Evolutionary conservation across 768 basidiomycete species (phyloP).

Genomic region (Termitomyces sp.): DNA sequence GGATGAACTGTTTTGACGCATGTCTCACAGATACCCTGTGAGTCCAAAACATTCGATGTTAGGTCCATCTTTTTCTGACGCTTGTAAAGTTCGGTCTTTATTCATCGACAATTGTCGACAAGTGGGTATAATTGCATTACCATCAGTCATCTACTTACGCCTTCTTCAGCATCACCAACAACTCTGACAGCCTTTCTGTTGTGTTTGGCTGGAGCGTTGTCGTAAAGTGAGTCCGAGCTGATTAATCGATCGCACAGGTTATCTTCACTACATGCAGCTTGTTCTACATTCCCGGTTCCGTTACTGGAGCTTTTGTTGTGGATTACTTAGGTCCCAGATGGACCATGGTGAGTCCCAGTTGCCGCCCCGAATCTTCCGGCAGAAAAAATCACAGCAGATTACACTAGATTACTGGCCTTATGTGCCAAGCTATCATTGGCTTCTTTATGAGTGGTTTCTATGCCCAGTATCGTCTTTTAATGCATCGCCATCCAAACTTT

Average conservation of each 20-base stretch:
- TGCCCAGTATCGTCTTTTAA: conserved; percentile 27
- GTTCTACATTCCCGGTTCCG: conserved; percentile 43
- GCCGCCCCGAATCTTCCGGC: not conserved
- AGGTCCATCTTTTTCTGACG: not conserved
- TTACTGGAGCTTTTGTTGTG: conserved; percentile 70
- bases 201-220: conserved; percentile 84
- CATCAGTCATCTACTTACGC: not conserved
- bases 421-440: conserved; percentile 67
- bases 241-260: not conserved
- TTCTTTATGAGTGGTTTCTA: conserved; percentile 92
- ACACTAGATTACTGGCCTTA: conserved; percentile 56
- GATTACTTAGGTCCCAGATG: conserved; percentile 73
- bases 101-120: conserved; percentile 68
- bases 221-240: conserved; percentile 53
- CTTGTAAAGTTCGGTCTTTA: conserved; percentile 66
- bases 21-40: conserved; percentile 51
- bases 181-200: conserved; percentile 41
- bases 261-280: conserved; percentile 17
- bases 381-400: not conserved
- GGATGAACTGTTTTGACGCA: not conserved
- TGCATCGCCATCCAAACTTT: not conserved
- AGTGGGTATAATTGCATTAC: conserved; percentile 28
- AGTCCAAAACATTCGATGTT: conserved; percentile 20
- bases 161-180: conserved; percentile 51
- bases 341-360: conserved; percentile 49